These are phyloP conservation scores for Cordyceps sp. DNA, from an alignment of 2,329 filamentous ascomycete genomes.

Conservation along the genomic window DNA sequence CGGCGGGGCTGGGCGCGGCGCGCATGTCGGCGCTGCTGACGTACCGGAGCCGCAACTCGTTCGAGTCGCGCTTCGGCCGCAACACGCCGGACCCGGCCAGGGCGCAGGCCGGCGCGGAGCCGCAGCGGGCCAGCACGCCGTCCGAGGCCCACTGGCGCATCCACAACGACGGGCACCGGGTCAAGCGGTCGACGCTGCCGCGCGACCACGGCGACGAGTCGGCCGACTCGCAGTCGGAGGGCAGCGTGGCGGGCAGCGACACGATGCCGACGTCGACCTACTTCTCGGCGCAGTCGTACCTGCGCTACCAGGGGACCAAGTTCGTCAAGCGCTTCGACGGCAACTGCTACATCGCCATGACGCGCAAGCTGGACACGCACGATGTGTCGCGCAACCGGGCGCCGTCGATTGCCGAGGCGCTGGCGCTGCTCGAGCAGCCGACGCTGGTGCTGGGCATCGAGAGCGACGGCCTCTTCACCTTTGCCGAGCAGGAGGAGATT, in stretches of 20 bases:
- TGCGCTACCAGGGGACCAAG: conserved; percentile 90
- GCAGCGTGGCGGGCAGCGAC: conserved; percentile 40
- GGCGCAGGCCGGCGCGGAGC: conserved; percentile 65
- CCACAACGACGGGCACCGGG: conserved; percentile 66
- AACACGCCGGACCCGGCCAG: conserved; percentile 79
- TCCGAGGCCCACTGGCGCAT: conserved; percentile 63
- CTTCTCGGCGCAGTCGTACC: conserved; percentile 94
- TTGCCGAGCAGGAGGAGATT: conserved; percentile 88
- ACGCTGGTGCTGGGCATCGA: conserved; percentile 87
- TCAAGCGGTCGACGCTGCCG: conserved; percentile 28
- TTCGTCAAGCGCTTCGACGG: conserved; percentile 96
- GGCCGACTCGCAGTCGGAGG: conserved; percentile 52
- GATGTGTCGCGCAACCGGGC: conserved; percentile 72
- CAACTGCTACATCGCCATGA: conserved; percentile 98
- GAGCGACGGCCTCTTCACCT: conserved; percentile 90
- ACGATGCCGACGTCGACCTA: conserved; percentile 55
- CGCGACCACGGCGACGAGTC: conserved; percentile 10
- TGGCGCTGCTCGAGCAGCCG: conserved; percentile 74
- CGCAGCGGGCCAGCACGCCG: conserved; percentile 40
- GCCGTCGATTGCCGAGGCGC: conserved; percentile 52
- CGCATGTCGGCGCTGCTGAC: conserved; percentile 94
- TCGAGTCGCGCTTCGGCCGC: conserved; percentile 85
- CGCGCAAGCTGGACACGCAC: conserved; percentile 92
- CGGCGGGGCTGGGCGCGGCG: conserved; percentile 76
- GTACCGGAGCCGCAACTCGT: conserved; percentile 92